Percentiles rank a stretch among this genome's conserved stretches.
Evolutionary conservation across 768 basidiomycete species (phyloP).

Genomic region (Boletus barrowsii): DNA sequence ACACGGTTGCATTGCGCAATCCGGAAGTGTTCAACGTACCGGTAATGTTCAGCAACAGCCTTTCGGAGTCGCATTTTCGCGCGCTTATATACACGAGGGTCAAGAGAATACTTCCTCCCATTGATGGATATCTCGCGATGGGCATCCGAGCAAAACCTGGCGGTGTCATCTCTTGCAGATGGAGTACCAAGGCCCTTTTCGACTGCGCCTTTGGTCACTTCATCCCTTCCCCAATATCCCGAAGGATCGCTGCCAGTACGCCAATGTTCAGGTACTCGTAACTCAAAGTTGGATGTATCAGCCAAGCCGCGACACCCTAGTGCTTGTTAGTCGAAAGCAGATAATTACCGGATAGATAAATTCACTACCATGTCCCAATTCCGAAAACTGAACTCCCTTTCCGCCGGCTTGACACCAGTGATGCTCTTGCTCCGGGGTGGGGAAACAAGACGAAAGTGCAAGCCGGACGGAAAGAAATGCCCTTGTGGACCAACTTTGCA

Average conservation of each 20-base stretch:
- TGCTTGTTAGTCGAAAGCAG: not conserved
- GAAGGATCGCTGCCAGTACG: not conserved
- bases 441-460: not conserved
- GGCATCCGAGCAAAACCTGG: no score
- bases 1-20: no score
- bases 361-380: constrained; percentile 3
- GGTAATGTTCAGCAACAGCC: constrained; percentile 82
- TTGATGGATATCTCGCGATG: not conserved
- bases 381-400: not conserved
- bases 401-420: not conserved
- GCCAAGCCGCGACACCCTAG: not conserved
- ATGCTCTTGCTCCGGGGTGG: not conserved
- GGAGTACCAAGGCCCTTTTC: not conserved
- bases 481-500: constrained; percentile 13
- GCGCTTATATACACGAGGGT: constrained; percentile 76
- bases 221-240: not conserved
- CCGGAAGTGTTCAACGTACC: constrained; percentile 37
- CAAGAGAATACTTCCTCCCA: constrained; percentile 26
- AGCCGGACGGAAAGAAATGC: not conserved
- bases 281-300: not conserved
- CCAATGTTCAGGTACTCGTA: not conserved
- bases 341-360: not conserved
- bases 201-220: not conserved
- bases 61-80: constrained; percentile 86
- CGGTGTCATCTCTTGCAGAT: no score